Evolutionary conservation across 73 alveolate genomes (phyloP), one percentile per base, ranked within the genome.

Genomic region (Durusdinium trenchii): DNA sequence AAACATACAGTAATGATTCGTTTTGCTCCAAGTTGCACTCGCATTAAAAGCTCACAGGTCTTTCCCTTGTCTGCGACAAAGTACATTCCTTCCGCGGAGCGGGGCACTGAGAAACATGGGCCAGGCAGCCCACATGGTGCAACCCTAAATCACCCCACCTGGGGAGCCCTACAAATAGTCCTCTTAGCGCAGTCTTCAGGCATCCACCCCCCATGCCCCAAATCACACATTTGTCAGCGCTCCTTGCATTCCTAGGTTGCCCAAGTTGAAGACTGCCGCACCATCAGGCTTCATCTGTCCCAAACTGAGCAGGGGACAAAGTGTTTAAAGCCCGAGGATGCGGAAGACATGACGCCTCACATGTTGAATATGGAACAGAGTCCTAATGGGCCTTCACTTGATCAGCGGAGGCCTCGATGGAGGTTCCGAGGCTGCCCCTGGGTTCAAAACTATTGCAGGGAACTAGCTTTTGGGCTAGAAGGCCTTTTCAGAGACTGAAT

Each of bases 261-360:
- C 99, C 82, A 93, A 46, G 81, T 93, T 93, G 92, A 93, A 93
- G n/a, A 93, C 99, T 7, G 99, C 99, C 28, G 93, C 99, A 3
- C 99, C 99, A 20, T 51, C 48, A 28, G 99, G 84, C 76, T 93
- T 93, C 93, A 93, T 45, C 38, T 40, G 81, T n/a, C 99, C 92
- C 62, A 93, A 50, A 91, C 97, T 91, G 81, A 35, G 73, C 36
- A 40, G 51, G n/a, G n/a, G n/a, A n/a, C n/a, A n/a, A n/a, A n/a
- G n/a, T 3, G 50, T 50, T 64, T 1, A 4, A 30, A 1, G 45
- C 3, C n/a, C 12, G 16, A 26, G 32, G 12, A 42, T n/a, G n/a
- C n/a, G n/a, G n/a, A n/a, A n/a, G n/a, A n/a, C n/a, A n/a, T n/a
- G n/a, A n/a, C n/a, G n/a, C n/a, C n/a, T n/a, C n/a, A n/a, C n/a